These are phyloP conservation scores for Cryptococcus sp. DNA, from an alignment of 1,284 basidiomycete species.

Conservation along the genomic window DNA sequence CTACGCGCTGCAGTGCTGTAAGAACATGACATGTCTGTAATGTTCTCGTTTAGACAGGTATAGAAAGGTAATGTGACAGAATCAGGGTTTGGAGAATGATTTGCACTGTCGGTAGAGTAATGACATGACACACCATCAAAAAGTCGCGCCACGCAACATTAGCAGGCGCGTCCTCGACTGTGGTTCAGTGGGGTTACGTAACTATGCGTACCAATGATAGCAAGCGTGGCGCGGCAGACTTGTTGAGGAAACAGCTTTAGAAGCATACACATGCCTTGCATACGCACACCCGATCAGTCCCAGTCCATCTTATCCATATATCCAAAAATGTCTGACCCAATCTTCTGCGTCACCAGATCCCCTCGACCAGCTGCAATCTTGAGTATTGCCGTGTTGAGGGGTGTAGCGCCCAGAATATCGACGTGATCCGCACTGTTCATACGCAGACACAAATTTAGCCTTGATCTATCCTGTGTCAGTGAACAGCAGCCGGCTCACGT, in stretches of 20 bases:
- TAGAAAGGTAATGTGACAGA: not conserved
- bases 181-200: too few species aligned
- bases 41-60: not conserved
- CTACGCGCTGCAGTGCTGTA: not conserved
- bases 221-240: too few species aligned
- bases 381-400: conserved; percentile 86
- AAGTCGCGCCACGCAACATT: too few species aligned
- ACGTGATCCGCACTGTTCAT: conserved; percentile 69
- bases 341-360: conserved; percentile 60
- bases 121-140: too few species aligned
- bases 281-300: conserved; percentile 45
- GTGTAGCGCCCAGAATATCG: conserved; percentile 86
- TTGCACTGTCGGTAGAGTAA: not conserved
- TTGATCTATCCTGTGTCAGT: not conserved
- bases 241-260: too few species aligned
- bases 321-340: conserved; percentile 76
- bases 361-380: conserved; percentile 60
- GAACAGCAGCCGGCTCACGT: conserved; percentile 56
- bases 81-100: not conserved
- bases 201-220: too few species aligned
- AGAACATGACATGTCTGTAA: not conserved
- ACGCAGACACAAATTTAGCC: not conserved
- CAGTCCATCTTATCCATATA: conserved; percentile 75
- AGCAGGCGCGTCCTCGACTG: too few species aligned
- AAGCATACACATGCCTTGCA: too few species aligned